phyloP scores from a whole-genome alignment of 257 asterid genomes.

The Mentha longifolia region DNA sequence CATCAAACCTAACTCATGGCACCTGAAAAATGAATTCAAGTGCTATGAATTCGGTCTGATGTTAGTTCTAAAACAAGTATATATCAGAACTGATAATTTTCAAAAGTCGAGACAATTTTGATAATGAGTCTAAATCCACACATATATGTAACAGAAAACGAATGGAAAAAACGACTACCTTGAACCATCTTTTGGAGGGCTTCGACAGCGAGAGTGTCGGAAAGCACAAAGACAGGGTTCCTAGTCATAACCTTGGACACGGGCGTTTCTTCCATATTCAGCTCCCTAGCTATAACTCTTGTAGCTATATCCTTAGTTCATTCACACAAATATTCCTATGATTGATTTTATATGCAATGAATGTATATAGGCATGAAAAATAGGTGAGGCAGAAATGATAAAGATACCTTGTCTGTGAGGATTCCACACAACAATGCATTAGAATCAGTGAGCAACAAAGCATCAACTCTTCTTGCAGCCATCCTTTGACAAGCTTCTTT shows the following conservation, averaged over 20 bases:
- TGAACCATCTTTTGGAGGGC: conserved; percentile 99
- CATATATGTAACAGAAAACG: too few relatives aligned
- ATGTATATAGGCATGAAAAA: neutral
- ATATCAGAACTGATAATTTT: too few relatives aligned
- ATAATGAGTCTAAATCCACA: too few relatives aligned
- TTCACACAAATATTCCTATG: conserved; percentile 2
- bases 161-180: conserved; percentile 46
- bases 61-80: too few relatives aligned
- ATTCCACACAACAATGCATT: conserved; percentile 94
- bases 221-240: conserved; percentile 93
- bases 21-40: too few relatives aligned
- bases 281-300: conserved; percentile 84
- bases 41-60: too few relatives aligned
- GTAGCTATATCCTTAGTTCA: conserved; percentile 74
- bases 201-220: conserved; percentile 98
- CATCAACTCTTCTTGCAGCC: conserved; percentile 95
- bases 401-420: conserved; percentile 85
- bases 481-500: conserved; percentile 86
- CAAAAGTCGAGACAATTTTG: too few relatives aligned
- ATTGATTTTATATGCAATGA: neutral
- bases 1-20: neutral
- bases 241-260: conserved; percentile 97
- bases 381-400: neutral
- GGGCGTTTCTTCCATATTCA: conserved; percentile 79
- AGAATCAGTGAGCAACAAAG: conserved; percentile 91